Percentiles rank a stretch among this genome's conserved stretches.
phyloP scores from a whole-genome alignment of 2,329 filamentous ascomycete species.

The Trichoderma hamatum region DNA sequence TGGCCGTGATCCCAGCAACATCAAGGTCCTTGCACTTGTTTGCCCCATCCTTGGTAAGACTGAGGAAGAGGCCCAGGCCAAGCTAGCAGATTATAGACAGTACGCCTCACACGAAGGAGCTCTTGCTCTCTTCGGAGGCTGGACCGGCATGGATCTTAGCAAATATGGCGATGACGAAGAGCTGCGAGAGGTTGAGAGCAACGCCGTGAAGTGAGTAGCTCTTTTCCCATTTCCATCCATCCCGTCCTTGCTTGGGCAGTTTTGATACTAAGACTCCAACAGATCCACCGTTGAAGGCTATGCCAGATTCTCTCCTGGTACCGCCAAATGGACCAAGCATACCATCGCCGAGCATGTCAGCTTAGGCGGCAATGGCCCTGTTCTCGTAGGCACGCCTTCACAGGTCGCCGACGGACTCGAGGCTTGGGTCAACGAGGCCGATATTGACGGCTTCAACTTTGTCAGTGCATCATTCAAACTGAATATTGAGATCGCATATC shows the following conservation, averaged over 20 bases:
- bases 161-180: slow-evolving; percentile 68
- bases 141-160: slow-evolving; percentile 63
- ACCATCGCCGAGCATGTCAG: slow-evolving; percentile 70
- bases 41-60: slow-evolving; percentile 67
- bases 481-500: no score
- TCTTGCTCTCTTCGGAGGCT: slow-evolving; percentile 71
- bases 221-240: no score
- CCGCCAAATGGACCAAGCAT: slow-evolving; percentile 71
- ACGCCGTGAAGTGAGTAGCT: slow-evolving; percentile 55
- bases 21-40: slow-evolving; percentile 70
- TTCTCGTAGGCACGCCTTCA: slow-evolving; percentile 62
- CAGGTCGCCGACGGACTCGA: slow-evolving; percentile 41
- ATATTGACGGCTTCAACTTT: slow-evolving; percentile 73
- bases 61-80: slow-evolving; percentile 66
- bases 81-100: slow-evolving; percentile 62
- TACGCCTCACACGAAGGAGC: slow-evolving; percentile 67
- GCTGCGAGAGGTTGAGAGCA: slow-evolving; percentile 62
- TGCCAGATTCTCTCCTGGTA: slow-evolving; percentile 59
- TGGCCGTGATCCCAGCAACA: slow-evolving; percentile 60
- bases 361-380: slow-evolving; percentile 67
- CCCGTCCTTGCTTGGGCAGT: neutral
- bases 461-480: slow-evolving; percentile 45
- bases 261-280: neutral
- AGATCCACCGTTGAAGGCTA: slow-evolving; percentile 59
- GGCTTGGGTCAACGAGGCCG: slow-evolving; percentile 52